Evolutionary conservation across 1,284 basidiomycete species (phyloP).

Genomic region (Malassezia globosa): DNA sequence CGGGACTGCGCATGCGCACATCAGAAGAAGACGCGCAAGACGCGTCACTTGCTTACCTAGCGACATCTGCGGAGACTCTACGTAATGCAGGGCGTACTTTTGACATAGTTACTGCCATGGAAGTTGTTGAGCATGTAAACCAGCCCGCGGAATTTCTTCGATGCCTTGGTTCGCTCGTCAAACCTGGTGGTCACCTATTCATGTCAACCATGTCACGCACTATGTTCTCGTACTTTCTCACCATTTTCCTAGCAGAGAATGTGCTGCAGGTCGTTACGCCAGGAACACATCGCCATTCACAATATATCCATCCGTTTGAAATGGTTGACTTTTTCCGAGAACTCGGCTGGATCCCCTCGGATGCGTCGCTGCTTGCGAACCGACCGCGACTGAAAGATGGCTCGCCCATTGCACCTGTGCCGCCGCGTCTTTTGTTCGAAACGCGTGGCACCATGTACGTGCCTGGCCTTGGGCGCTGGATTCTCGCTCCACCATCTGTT

Average conservation of each 20-base stretch:
- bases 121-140: constrained; percentile 94
- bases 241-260: constrained; percentile 80
- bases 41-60: constrained; percentile 56
- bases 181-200: constrained; percentile 87
- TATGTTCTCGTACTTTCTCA: constrained; percentile 73
- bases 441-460: constrained; percentile 35
- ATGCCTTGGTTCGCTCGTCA: constrained; percentile 30
- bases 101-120: constrained; percentile 93
- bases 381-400: constrained; percentile 1
- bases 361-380: background rate
- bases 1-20: constrained; percentile 38
- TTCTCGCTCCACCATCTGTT: constrained; percentile 13
- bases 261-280: constrained; percentile 64
- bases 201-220: constrained; percentile 94
- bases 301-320: constrained; percentile 81
- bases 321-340: constrained; percentile 70
- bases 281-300: constrained; percentile 83
- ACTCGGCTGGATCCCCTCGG: constrained; percentile 48
- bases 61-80: constrained; percentile 65
- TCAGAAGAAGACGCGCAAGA: background rate
- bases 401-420: constrained; percentile 4
- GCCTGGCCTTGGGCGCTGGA: constrained; percentile 32
- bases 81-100: constrained; percentile 53
- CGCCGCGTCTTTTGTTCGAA: constrained; percentile 33
- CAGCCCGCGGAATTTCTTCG: constrained; percentile 65